A percentile compares a stretch with the other conserved stretches of the same genome.
These are phyloP conservation scores for Sodiomyces alkalinus DNA, from an alignment of 2,329 filamentous ascomycete species.

Conservation along the genomic window DNA sequence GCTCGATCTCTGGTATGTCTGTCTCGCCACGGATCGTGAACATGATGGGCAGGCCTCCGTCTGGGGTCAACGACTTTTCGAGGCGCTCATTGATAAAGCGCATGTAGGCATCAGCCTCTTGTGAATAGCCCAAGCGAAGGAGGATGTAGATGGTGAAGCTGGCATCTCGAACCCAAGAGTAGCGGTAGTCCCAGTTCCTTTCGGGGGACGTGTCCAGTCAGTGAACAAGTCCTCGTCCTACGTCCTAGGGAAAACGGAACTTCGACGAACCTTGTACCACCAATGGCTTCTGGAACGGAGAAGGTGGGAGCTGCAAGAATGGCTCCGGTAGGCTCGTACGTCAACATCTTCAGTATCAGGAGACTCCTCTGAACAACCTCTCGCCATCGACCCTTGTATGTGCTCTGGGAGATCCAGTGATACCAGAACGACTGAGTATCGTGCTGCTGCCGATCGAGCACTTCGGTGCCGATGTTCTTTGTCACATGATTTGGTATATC, in stretches of 20 bases:
- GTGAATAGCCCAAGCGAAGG: conserved; percentile 58
- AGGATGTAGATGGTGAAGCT: conserved; percentile 69
- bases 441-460: conserved; percentile 48
- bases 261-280: conserved; percentile 33
- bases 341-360: conserved; percentile 61
- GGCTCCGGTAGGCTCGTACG: conserved; percentile 64
- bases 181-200: conserved; percentile 60
- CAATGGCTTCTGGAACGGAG: conserved; percentile 60
- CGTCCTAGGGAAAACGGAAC: background rate
- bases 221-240: background rate
- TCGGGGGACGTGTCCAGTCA: too few species aligned
- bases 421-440: conserved; percentile 60
- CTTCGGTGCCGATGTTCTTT: conserved; percentile 37
- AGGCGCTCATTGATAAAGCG: conserved; percentile 62
- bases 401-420: conserved; percentile 56
- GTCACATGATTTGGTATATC: conserved; percentile 43
- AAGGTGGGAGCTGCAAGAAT: conserved; percentile 67
- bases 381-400: conserved; percentile 57
- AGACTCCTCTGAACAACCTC: conserved; percentile 58
- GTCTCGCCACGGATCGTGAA: conserved; percentile 64
- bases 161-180: conserved; percentile 62
- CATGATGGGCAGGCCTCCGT: conserved; percentile 61
- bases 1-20: conserved; percentile 55
- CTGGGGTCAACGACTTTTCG: conserved; percentile 39
- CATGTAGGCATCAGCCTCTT: conserved; percentile 67